phyloP scores from a whole-genome alignment of 345 rosid genomes.

The Lepidium sativum region DNA sequence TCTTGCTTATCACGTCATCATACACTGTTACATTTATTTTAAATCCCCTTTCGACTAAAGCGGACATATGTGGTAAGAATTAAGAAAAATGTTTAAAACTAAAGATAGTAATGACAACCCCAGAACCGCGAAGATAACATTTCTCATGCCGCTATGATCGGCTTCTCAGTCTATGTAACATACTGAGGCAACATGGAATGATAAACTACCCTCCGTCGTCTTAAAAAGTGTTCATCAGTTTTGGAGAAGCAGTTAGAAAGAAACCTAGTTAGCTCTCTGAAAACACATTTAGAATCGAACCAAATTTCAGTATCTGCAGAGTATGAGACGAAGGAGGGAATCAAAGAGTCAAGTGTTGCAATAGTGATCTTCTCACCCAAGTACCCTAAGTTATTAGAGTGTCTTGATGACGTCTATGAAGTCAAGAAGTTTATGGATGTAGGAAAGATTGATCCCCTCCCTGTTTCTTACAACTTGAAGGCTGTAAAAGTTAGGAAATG shows the following conservation, averaged over 20 bases:
- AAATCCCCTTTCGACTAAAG: too few relatives aligned
- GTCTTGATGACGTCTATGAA: slow-evolving; percentile 12
- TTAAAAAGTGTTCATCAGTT: too few relatives aligned
- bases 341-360: slow-evolving; percentile 2
- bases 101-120: slow-evolving; percentile 6
- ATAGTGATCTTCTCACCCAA: too few relatives aligned
- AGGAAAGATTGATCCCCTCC: not conserved
- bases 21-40: too few relatives aligned
- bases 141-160: not conserved
- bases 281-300: not conserved
- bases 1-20: too few relatives aligned
- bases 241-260: not conserved
- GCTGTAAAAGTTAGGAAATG: not conserved
- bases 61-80: not conserved
- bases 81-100: not conserved
- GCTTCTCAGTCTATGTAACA: not conserved
- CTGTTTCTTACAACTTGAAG: not conserved
- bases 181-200: too few relatives aligned
- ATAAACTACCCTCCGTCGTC: too few relatives aligned
- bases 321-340: not conserved
- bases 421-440: slow-evolving; percentile 13
- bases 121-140: too few relatives aligned
- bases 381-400: not conserved
- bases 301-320: not conserved
- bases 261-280: not conserved